These are phyloP conservation scores for Pseudopyricularia cyperi DNA, from an alignment of 2,329 filamentous ascomycete species.

Conservation along the genomic window DNA sequence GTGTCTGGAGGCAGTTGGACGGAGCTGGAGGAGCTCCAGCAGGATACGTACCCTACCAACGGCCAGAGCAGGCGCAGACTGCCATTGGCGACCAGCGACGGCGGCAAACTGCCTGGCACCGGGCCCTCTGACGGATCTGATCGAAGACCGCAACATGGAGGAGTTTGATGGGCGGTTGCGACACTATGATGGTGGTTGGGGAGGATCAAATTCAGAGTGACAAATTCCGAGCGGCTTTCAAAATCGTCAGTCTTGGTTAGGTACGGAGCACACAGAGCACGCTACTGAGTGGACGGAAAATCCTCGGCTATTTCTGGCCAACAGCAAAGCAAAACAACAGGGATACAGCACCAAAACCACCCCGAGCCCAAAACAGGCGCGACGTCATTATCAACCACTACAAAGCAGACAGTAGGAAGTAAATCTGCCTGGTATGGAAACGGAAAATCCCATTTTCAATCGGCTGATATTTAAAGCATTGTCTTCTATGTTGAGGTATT, in stretches of 20 bases:
- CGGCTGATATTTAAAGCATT: too few species aligned
- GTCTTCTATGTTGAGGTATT: too few species aligned
- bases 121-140: constrained; percentile 50
- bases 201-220: constrained; percentile 4
- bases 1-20: neutral
- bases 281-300: neutral
- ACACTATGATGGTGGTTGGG: constrained; percentile 12
- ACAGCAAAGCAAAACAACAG: neutral
- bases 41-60: constrained; percentile 22
- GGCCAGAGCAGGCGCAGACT: constrained; percentile 23
- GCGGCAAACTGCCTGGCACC: constrained; percentile 39
- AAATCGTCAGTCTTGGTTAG: neutral
- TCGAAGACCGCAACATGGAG: constrained; percentile 57
- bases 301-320: neutral
- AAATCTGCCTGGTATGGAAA: neutral
- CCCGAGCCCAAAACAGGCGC: neutral
- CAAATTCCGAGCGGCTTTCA: neutral
- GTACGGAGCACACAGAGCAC: too few species aligned
- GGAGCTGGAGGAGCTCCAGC: constrained; percentile 8
- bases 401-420: neutral
- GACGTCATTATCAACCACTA: neutral
- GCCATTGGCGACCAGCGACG: constrained; percentile 46
- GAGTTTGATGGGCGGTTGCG: constrained; percentile 31
- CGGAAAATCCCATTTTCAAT: too few species aligned
- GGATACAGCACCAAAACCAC: neutral